phyloP scores from a whole-genome alignment of 192 early-diverging fungal genomes.

The Rhizoclosmatium sp. region DNA sequence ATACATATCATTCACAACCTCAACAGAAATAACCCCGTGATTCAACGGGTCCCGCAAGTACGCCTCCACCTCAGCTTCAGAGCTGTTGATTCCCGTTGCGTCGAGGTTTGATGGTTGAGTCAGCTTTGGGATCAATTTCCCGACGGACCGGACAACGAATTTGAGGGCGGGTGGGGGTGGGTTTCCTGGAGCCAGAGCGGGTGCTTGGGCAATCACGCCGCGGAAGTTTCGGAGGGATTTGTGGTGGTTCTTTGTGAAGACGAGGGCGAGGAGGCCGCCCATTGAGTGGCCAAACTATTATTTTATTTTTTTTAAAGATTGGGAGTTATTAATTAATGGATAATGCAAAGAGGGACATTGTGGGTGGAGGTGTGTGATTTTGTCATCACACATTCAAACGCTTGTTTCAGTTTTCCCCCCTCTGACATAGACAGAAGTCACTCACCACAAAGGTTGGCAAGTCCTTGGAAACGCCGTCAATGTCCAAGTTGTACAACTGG shows the following conservation, averaged over 20 bases:
- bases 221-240: conserved; percentile 26
- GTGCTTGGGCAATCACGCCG: conserved; percentile 38
- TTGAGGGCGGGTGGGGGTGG: not conserved
- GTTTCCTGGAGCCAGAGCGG: conserved; percentile 19
- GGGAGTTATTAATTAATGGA: too few relatives aligned
- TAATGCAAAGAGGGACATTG: too few relatives aligned
- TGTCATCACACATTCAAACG: too few relatives aligned
- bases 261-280: conserved; percentile 48
- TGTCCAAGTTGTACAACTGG: conserved; percentile 42
- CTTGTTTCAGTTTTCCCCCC: not conserved
- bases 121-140: conserved; percentile 17
- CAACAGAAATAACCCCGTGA: conserved; percentile 29
- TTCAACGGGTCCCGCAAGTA: conserved; percentile 22
- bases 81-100: not conserved
- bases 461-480: conserved; percentile 52
- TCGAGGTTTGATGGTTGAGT: conserved; percentile 14
- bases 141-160: conserved; percentile 4
- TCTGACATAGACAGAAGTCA: not conserved
- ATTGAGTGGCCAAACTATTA: conserved; percentile 59
- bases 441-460: conserved; percentile 36
- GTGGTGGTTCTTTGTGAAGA: conserved; percentile 24
- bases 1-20: conserved; percentile 24
- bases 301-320: too few relatives aligned
- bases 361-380: too few relatives aligned
- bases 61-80: not conserved